Base-by-base conservation (phyloP, 805 yeast genomes). In the Barnettozyma californica region DNA sequence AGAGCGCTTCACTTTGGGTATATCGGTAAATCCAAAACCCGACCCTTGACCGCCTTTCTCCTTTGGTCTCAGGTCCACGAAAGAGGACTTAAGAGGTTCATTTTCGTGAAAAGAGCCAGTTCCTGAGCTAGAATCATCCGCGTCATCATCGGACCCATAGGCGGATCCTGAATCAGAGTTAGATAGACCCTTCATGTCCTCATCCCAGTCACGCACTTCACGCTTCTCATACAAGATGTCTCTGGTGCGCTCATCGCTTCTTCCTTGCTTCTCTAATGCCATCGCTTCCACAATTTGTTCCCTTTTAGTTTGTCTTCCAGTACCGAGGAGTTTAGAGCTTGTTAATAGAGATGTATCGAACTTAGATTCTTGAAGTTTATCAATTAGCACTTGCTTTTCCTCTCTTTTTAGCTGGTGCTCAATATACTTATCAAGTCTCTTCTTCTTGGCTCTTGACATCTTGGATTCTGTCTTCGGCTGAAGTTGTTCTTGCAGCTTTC, bases 381-480 rank as follows among this genome's bases (percentile, higher is more conserved):
- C 81, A 39, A 92, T 69, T 46, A 92, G 70, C 3, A 77, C 76
- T 56, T 86, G 86, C 65, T 87, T 87, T 67, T 92, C 98, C 64
- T 92, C 96, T 61, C 95, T 73, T 59, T 84, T 85, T 57, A 90
- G 62, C 63, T 90, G 97, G 67, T 87, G 95, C 50, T 90, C 95
- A 35, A 92, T 89, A 65, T 89, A 92, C 66, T 92, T 92, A 53
- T 92, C 97, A 40, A 92, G 68, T 49, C 98, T 70, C 69, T 86
- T 80, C 77, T 73, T 74, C 70, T 92, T 85, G 43, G 84, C 76
- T 44, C 80, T 71, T 0, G 91, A 81, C 34, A 87, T 66, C 60
- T 89, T 89, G 13, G 82, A 61, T 50, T 87, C 92, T 47, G 77
- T 71, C 47, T 75, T 75, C 40, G 87, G 83, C 25, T 74, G 65